Conservation (phyloP, 495 filamentous ascomycete genomes). For the Lasiosphaeriaceae sp. region DNA sequence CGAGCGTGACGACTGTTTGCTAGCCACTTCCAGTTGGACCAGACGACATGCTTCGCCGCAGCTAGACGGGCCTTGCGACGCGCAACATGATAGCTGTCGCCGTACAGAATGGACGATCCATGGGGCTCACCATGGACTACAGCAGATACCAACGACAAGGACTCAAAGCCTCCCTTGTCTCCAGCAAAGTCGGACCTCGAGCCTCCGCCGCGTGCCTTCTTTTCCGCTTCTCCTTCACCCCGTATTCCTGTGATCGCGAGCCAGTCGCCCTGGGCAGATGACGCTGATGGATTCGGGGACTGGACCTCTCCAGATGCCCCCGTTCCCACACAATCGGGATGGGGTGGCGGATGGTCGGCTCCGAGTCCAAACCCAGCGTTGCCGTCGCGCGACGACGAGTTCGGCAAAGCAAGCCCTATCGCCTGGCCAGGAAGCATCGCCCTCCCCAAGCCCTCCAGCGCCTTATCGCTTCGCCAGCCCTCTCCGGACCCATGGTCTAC, state of each 20-base stretch:
- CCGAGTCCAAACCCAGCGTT: slow-evolving; percentile 32
- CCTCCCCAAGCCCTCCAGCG: slow-evolving; percentile 19
- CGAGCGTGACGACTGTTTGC: neutral
- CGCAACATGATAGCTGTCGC: slow-evolving; percentile 27
- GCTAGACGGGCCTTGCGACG: slow-evolving; percentile 1
- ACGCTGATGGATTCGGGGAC: slow-evolving; percentile 38
- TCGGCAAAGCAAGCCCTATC: slow-evolving; percentile 31
- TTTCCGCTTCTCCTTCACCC: slow-evolving; percentile 32
- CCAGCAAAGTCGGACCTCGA: slow-evolving; percentile 36
- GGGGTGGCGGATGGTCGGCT: slow-evolving; percentile 32
- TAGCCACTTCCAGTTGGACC: neutral
- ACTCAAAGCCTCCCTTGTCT: slow-evolving; percentile 28
- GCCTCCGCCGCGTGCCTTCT: slow-evolving; percentile 42
- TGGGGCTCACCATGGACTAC: slow-evolving; percentile 52
- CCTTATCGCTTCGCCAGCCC: slow-evolving; percentile 38
- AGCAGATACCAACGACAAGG: slow-evolving; percentile 28
- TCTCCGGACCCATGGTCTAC: slow-evolving; percentile 51
- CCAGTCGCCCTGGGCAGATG: slow-evolving; percentile 45
- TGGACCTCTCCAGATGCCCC: slow-evolving; percentile 32
- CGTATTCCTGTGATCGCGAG: slow-evolving; percentile 26
- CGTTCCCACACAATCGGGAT: slow-evolving; percentile 25
- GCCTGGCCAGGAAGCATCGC: slow-evolving; percentile 40
- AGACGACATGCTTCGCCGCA: slow-evolving; percentile 14
- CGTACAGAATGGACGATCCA: slow-evolving; percentile 52
- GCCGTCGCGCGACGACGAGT: slow-evolving; percentile 25